Evolutionary conservation across 1,284 basidiomycete genomes (phyloP).

Genomic region (Earliella scabrosa): DNA sequence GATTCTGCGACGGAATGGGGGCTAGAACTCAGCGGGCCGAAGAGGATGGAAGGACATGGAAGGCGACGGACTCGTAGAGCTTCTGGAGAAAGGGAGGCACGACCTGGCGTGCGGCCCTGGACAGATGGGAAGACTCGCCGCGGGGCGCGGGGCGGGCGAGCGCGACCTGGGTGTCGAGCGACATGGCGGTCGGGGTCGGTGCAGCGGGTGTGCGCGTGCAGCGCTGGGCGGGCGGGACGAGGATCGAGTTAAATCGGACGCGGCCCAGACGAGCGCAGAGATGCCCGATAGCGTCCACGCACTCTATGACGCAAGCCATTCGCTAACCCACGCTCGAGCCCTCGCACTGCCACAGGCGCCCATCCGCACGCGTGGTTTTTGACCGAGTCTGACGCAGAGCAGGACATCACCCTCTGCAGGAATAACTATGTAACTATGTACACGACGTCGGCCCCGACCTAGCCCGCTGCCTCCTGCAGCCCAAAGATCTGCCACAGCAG

Average conservation of each 20-base stretch:
- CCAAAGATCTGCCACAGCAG: constrained; percentile 79
- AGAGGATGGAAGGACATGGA: neutral
- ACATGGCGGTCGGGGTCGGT: constrained; percentile 30
- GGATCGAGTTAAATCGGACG: constrained; percentile 6
- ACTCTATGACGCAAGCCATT: constrained; percentile 18
- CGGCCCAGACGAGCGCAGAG: neutral
- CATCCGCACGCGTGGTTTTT: neutral
- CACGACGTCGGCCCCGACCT: too few species aligned
- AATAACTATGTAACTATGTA: too few species aligned
- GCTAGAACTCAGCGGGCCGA: neutral
- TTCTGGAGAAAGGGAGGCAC: constrained; percentile 93
- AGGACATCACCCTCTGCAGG: neutral
- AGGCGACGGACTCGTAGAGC: constrained; percentile 72
- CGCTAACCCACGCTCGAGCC: neutral
- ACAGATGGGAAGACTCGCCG: constrained; percentile 47
- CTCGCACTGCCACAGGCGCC: constrained; percentile 5
- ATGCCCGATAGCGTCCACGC: constrained; percentile 9
- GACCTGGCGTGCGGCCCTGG: constrained; percentile 56
- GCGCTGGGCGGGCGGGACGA: neutral
- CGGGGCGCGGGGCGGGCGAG: constrained; percentile 51
- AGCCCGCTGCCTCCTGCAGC: constrained; percentile 40
- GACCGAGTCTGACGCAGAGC: neutral
- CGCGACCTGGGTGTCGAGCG: constrained; percentile 52
- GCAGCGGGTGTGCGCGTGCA: neutral
- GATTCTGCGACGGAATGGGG: constrained; percentile 71